These are phyloP conservation scores for Calendula officinalis DNA, from an alignment of 129 eudicot species.

Conservation along the genomic window DNA sequence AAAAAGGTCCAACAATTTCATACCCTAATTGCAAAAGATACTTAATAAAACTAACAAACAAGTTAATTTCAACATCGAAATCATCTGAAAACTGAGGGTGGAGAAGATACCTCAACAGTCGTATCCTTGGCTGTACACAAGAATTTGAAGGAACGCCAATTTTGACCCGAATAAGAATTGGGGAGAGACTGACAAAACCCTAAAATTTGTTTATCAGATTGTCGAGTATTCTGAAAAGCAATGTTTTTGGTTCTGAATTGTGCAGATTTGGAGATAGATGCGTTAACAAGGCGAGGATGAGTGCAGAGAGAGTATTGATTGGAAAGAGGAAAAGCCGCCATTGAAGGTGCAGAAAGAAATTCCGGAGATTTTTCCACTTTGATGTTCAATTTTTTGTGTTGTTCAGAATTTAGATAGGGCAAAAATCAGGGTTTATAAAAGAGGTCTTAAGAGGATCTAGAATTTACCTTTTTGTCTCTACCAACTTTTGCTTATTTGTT, in stretches of 20 bases:
- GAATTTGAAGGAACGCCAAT: slow-evolving; percentile 23
- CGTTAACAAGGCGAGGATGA: slow-evolving; percentile 1
- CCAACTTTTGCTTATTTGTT: too few species aligned
- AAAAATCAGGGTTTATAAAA: too few species aligned
- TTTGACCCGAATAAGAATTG: slow-evolving; percentile 11
- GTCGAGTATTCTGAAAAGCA: slow-evolving; percentile 12
- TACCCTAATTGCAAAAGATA: background rate
- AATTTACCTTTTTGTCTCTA: too few species aligned
- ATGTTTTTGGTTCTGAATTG: slow-evolving; percentile 15
- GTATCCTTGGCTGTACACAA: slow-evolving; percentile 26
- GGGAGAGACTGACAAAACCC: slow-evolving; percentile 21
- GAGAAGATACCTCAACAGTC: slow-evolving; percentile 36
- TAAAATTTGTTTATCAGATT: slow-evolving; percentile 9
- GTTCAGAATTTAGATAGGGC: background rate
- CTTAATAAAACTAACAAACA: background rate
- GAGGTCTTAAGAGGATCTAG: too few species aligned
- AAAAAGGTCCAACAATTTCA: background rate
- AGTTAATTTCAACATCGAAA: background rate
- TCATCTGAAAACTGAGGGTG: background rate
- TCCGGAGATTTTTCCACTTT: background rate
- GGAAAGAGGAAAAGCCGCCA: slow-evolving; percentile 38
- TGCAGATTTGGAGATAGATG: background rate
- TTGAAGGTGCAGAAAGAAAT: slow-evolving; percentile 21
- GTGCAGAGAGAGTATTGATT: slow-evolving; percentile 22
- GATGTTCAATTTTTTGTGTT: background rate